Evolutionary conservation across 208 protist genomes (phyloP).

Genomic region (Crithidia sp.): DNA sequence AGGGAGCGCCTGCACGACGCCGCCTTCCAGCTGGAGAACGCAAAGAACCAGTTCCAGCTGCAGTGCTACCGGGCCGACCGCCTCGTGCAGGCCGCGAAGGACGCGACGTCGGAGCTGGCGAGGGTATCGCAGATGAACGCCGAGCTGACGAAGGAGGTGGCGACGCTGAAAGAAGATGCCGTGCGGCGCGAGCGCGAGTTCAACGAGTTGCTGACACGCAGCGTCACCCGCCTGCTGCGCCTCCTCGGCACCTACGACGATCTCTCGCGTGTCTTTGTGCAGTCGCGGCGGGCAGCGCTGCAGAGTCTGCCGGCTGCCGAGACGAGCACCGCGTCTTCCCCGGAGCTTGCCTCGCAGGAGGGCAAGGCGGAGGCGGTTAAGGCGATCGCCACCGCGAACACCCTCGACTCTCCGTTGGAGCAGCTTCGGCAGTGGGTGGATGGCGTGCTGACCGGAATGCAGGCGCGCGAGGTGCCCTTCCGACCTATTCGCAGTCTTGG

Average conservation of each 20-base stretch:
- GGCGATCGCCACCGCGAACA: background rate
- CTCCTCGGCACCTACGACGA: constrained; percentile 50
- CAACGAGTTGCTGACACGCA: constrained; percentile 43
- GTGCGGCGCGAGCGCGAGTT: constrained; percentile 55
- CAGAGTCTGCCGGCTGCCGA: background rate
- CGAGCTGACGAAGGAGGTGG: constrained; percentile 41
- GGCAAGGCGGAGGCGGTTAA: background rate
- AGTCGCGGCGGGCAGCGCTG: constrained; percentile 16
- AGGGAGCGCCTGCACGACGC: constrained; percentile 86
- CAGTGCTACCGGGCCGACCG: constrained; percentile 86
- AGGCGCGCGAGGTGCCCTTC: constrained; percentile 14
- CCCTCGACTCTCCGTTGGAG: constrained; percentile 17
- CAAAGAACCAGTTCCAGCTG: constrained; percentile 92
- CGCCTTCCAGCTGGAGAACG: constrained; percentile 83
- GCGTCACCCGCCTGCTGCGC: constrained; percentile 24
- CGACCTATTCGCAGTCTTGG: constrained; percentile 50
- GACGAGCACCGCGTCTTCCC: background rate
- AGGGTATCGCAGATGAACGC: constrained; percentile 39
- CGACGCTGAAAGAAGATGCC: constrained; percentile 51
- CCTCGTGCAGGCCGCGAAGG: constrained; percentile 59
- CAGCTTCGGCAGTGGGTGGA: constrained; percentile 75
- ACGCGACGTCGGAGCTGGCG: constrained; percentile 51
- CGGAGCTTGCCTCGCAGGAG: background rate
- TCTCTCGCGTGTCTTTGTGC: constrained; percentile 20
- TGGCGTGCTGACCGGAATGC: constrained; percentile 33